Conservation (phyloP, 2,329 filamentous ascomycete species). For the Magnaporthiopsis rhizophila region DNA sequence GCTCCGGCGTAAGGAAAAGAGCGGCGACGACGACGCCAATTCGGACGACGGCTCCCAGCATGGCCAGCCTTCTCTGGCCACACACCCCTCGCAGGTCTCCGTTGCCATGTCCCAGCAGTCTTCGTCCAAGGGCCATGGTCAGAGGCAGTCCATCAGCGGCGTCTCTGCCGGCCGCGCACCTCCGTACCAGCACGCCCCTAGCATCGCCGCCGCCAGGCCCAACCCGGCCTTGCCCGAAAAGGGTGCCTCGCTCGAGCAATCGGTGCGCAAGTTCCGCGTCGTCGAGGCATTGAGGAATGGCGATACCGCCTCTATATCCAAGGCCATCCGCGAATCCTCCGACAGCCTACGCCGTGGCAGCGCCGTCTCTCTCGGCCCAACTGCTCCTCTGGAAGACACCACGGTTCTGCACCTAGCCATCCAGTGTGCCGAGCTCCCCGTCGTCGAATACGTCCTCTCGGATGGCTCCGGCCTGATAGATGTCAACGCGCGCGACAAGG, state of each 20-base stretch:
- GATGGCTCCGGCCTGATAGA: constrained; percentile 61
- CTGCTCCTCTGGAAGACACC: constrained; percentile 62
- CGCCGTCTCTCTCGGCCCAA: constrained; percentile 43
- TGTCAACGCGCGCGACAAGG: constrained; percentile 82
- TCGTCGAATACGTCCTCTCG: constrained; percentile 91
- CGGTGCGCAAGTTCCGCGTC: constrained; percentile 85
- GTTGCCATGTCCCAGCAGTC: constrained; percentile 28
- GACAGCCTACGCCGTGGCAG: constrained; percentile 45
- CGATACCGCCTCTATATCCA: constrained; percentile 83
- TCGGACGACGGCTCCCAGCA: constrained; percentile 37
- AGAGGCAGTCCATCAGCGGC: constrained; percentile 37
- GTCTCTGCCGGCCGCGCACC: constrained; percentile 32
- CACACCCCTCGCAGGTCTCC: constrained; percentile 23
- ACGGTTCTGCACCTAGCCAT: constrained; percentile 89
- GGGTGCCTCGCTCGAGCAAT: constrained; percentile 70
- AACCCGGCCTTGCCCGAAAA: constrained; percentile 29
- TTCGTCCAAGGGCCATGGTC: constrained; percentile 33
- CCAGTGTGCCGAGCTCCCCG: constrained; percentile 85
- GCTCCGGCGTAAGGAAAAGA: constrained; percentile 41
- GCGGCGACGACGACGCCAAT: constrained; percentile 37
- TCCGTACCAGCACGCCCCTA: constrained; percentile 25
- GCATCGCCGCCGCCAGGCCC: constrained; percentile 22
- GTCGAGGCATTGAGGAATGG: constrained; percentile 89
- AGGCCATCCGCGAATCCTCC: constrained; percentile 64
- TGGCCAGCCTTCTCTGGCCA: constrained; percentile 23